Percentiles rank a stretch among this genome's conserved stretches.
phyloP scores from a whole-genome alignment of 2,329 filamentous ascomycete species.

The Aspergillus tanneri region DNA sequence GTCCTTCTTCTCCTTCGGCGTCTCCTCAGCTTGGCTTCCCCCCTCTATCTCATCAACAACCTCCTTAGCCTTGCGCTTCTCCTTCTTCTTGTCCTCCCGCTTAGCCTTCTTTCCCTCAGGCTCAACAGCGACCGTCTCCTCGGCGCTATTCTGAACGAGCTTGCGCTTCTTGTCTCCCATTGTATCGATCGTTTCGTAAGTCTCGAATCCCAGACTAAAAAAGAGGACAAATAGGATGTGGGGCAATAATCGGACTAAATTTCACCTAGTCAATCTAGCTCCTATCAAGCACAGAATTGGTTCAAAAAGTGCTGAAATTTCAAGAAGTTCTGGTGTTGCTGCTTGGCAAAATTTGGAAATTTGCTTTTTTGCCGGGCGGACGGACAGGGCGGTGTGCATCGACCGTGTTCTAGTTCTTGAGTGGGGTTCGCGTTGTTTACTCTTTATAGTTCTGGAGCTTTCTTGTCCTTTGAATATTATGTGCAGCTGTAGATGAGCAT shows the following conservation, averaged over 20 bases:
- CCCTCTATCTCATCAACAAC: conserved; percentile 12
- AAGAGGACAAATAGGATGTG: not conserved
- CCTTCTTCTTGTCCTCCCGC: conserved; percentile 29
- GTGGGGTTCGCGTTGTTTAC: not conserved
- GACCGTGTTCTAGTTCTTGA: too few relatives aligned
- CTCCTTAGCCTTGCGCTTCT: conserved; percentile 15
- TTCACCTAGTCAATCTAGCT: too few relatives aligned
- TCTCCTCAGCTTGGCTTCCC: conserved; percentile 17
- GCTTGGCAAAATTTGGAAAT: conserved; percentile 26
- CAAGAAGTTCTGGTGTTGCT: conserved; percentile 6
- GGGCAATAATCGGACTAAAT: not conserved
- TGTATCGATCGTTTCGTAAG: too few relatives aligned
- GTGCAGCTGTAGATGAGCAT: too few relatives aligned
- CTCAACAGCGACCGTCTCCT: conserved; percentile 27
- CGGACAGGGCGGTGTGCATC: conserved; percentile 23
- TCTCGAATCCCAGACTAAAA: not conserved
- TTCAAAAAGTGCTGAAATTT: conserved; percentile 2
- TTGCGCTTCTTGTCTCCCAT: conserved; percentile 44
- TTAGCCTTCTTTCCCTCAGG: conserved; percentile 37
- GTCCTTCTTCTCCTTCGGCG: conserved; percentile 18
- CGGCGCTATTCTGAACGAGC: conserved; percentile 26
- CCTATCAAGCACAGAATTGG: too few relatives aligned
- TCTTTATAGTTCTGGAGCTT: not conserved
- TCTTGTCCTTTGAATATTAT: too few relatives aligned
- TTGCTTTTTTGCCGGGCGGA: conserved; percentile 30